Evolutionary conservation across 352 stramenopile species (phyloP).

Genomic region (Globisporangium heterothallicum): DNA sequence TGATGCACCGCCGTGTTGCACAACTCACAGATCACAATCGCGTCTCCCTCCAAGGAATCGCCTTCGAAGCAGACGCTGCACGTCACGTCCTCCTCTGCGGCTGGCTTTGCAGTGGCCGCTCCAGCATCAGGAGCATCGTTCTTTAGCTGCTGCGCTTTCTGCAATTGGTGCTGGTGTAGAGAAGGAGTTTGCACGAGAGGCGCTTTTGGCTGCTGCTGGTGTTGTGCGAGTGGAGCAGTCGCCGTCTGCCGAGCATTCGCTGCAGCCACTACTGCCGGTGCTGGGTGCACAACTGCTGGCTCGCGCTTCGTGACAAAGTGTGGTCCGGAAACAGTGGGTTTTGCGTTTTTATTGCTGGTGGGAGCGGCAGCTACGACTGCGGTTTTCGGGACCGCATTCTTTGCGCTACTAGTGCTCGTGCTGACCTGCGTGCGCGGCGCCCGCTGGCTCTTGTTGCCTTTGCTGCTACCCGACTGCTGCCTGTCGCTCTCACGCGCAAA

Average conservation of each 20-base stretch:
- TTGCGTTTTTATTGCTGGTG: too few species aligned
- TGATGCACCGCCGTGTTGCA: slow-evolving; percentile 73
- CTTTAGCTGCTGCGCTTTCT: background rate
- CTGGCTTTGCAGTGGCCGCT: background rate
- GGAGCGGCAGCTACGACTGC: background rate
- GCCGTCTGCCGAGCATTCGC: background rate
- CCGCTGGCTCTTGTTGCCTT: background rate
- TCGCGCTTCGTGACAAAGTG: background rate
- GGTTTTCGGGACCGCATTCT: background rate
- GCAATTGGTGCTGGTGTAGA: background rate
- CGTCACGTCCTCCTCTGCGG: slow-evolving; percentile 40
- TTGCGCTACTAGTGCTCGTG: background rate
- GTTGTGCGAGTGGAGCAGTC: background rate
- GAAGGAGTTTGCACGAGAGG: background rate
- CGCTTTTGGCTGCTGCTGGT: slow-evolving; percentile 1
- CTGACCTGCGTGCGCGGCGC: background rate
- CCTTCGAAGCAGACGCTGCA: slow-evolving; percentile 61
- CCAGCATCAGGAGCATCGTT: background rate
- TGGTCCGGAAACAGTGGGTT: background rate
- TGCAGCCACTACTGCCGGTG: background rate
- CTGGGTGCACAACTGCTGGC: background rate
- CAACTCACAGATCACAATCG: slow-evolving; percentile 77
- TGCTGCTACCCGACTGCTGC: background rate
- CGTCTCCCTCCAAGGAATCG: slow-evolving; percentile 66
- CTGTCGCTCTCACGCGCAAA: slow-evolving; percentile 10